Evolutionary conservation across 2,329 filamentous ascomycete species (phyloP), one percentile per base, ranked within the genome.

Genomic region (Verticillium alfalfae): DNA sequence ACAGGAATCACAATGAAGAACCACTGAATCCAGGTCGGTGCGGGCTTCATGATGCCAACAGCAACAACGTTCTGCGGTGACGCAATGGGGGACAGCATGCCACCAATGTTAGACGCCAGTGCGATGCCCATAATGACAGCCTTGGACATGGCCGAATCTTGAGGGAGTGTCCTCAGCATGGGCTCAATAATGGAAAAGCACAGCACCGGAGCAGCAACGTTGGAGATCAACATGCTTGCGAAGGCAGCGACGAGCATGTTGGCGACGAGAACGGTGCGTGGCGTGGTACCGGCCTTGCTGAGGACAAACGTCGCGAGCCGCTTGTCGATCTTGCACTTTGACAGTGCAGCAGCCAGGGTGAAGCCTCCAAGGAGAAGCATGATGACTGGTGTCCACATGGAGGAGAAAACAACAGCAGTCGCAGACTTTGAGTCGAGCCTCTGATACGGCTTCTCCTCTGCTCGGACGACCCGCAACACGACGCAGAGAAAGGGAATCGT

Each of bases 361-460:
- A 99, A 99, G 37, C 95, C 95, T 67, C 95, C 95, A 0, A 99
- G 87, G 26, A 99, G 82, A 16, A 99, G 86, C 95, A 99, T 98
- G 68, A 99, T 99, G 61, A 99, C 95, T 0, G 95, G 94, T 3
- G 94, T 97, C 95, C 95, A 99, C 95, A 99, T 99, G 34, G 95
- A 89, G 5, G 92, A 84, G 70, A 99, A 98, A 62, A 97, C 90
- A 70, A 90, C 94, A 34, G 85, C 81, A 0, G 94, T 92, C 0
- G 95, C 93, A 54, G 87, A 84, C 72, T 93, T 93, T 3, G 93
- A 86, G n/a, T 84, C 83, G 7, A 99, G 82, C 34, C 56, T 59
- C 31, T 34, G 31, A 10, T 66, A 57, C 15, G 64, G 64, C 55
- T 79, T 77, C 5, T 87, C 84, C 60, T 96, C 91, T 37, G 88